Evolutionary conservation across 2,329 filamentous ascomycete species (phyloP), one percentile per base, ranked within the genome.

Genomic region (Hypoxylon sp.): DNA sequence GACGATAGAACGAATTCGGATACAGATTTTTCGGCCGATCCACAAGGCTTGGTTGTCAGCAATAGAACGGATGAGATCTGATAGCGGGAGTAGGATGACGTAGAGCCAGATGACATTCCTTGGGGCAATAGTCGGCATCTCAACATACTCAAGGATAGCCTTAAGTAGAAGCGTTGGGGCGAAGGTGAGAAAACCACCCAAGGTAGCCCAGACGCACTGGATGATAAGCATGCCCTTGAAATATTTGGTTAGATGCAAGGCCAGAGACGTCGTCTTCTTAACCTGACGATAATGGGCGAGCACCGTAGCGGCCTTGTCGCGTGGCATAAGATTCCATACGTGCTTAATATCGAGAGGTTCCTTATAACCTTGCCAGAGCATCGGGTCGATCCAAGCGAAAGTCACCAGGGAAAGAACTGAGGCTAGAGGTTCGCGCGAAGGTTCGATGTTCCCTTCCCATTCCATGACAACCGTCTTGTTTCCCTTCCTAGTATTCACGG

Each of bases 81-180:
- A 91, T 44, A 94, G 85, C 44, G 97, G 95, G 6, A 99, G 88
- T 1, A 97, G 85, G 51, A 97, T 93, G 51, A 98, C 96, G 75
- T 95, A 97, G 55, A 99, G 89, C 96, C 96, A 99, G 21, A 97
- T 90, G 17, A 97, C 94, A 77, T 96, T 98, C 54, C 87, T 82
- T 0, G 96, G 94, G 0, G 91, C 91, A 2, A 85, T 83, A 0
- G 88, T 85, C 1, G 94, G 94, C 61, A 92, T 85, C 81, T 99
- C 94, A n/a, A 98, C 92, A 76, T 97, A 98, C 79, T 98, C 91
- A 29, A 99, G 85, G 67, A 99, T 98, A 15, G 92, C 92, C 78
- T 94, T 95, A 44, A 99, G 86, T 19, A 99, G 87, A 52, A 99
- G 84, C 2, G 96, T 99, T 1, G 96, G 96, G 13, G 93, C 90